A percentile compares a stretch with the other conserved stretches of the same genome.
These are phyloP conservation scores for Torulaspora franciscae DNA, from an alignment of 805 yeast species.

Conservation along the genomic window DNA sequence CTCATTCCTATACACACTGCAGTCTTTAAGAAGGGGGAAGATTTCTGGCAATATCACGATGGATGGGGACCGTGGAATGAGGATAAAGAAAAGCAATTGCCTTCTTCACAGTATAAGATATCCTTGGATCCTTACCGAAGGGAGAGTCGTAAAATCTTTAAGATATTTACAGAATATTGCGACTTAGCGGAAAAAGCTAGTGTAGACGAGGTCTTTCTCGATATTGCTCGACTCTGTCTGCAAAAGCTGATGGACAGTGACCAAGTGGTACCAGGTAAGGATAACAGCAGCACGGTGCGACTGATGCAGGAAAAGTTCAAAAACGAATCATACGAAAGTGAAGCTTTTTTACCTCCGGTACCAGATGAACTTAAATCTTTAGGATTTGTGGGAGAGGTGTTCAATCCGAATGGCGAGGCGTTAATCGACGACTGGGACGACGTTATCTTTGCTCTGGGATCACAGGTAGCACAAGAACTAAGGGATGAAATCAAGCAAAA, in stretches of 20 bases:
- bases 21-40: constrained; percentile 81
- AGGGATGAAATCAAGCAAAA: constrained; percentile 48
- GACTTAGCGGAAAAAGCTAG: constrained; percentile 85
- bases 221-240: constrained; percentile 65
- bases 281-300: constrained; percentile 4
- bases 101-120: constrained; percentile 71
- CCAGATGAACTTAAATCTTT: constrained; percentile 20
- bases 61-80: constrained; percentile 34
- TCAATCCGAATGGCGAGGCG: constrained; percentile 16
- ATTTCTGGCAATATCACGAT: constrained; percentile 69
- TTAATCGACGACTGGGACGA: constrained; percentile 73
- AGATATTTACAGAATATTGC: constrained; percentile 56
- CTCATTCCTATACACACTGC: constrained; percentile 87
- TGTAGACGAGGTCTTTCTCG: constrained; percentile 88
- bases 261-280: constrained; percentile 1
- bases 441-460: constrained; percentile 59
- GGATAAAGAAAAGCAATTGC: constrained; percentile 47
- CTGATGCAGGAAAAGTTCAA: constrained; percentile 20
- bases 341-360: constrained; percentile 26
- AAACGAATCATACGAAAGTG: constrained; percentile 24
- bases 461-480: constrained; percentile 50
- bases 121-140: constrained; percentile 87
- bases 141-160: constrained; percentile 74
- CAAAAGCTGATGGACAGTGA: constrained; percentile 34
- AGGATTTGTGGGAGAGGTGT: constrained; percentile 21